Base-by-base conservation (phyloP, 495 filamentous ascomycete genomes). In the Lentithecium fluviatile region DNA sequence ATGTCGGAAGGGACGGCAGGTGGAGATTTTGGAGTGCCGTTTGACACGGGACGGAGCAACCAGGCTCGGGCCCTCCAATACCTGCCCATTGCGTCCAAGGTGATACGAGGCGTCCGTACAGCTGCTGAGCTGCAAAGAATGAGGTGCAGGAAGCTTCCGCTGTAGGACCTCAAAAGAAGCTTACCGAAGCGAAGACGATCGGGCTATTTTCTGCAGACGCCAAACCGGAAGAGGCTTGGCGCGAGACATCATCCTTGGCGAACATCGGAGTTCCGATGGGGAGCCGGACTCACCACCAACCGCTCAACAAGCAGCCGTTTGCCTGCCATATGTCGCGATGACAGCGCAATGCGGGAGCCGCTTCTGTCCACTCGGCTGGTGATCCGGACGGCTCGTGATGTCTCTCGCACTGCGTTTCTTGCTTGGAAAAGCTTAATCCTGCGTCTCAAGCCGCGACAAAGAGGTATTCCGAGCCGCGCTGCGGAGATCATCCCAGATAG, bases 231-330 rank as follows among this genome's bases (percentile, higher is more conserved):
- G 12, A 34, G 26, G 51, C n/a, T 19, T 50, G 25, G 51, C 45
- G 19, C 50, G 29, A 54, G n/a, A n/a, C n/a, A 36, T 25, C 20
- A 34, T 21, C 10, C 21, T 46, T 36, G 34, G 49, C 38, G 26
- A 38, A 61, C n/a, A n/a, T 38, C 58, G 49, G 58, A 47, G 37
- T 23, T 53, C 2, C 12, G 23, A 43, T 61, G 58, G 58, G 58
- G 58, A 61, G 38, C 58, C 58, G 58, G 42, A 24, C 49, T 54
- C 38, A 60, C 13, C 32, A 52, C 49, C 48, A 52, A 60, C 23
- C 13, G 32, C 8, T n/a, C 7, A 19, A 7, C 55, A 40, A 20
- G 46, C 32, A 45, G 34, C 13, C 36, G 37, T 23, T 19, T 43
- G 45, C 46, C 36, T 29, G 5, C 17, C 19, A 50, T 26, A 49